Conservation (phyloP, 306 rosid genomes). For the Cotoneaster glaucophyllus region DNA sequence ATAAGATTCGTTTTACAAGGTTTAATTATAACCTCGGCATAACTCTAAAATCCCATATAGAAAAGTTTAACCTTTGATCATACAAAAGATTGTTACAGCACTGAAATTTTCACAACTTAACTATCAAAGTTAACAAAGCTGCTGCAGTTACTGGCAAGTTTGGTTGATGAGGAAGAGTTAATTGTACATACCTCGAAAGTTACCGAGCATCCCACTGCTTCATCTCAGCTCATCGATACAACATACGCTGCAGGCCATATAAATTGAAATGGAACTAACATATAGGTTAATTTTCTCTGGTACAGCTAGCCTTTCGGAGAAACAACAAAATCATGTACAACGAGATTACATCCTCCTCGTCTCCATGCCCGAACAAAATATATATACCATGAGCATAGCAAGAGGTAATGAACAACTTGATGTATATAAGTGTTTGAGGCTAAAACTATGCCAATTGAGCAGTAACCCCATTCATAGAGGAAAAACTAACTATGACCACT, state of each 20-base stretch:
- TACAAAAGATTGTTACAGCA: background rate
- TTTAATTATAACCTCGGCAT: background rate
- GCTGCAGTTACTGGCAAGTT: background rate
- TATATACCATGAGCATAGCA: constrained; percentile 9
- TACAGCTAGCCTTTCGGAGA: constrained; percentile 4
- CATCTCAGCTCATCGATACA: constrained; percentile 22
- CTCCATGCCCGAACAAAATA: constrained; percentile 13
- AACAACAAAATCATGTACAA: constrained; percentile 1
- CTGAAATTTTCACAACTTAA: background rate
- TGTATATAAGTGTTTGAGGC: background rate
- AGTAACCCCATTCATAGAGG: background rate
- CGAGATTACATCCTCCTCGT: constrained; percentile 5
- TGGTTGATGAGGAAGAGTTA: constrained; percentile 1
- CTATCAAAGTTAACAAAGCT: background rate
- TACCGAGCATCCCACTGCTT: constrained; percentile 1
- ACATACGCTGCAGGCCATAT: background rate
- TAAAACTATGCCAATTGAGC: constrained; percentile 11
- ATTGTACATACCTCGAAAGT: constrained; percentile 15
- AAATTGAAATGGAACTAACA: background rate
- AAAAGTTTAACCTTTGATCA: background rate
- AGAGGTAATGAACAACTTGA: constrained; percentile 5
- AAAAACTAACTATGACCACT: constrained; percentile 38
- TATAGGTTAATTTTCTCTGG: background rate
- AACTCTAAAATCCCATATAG: background rate
- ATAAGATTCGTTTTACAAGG: background rate